phyloP scores from a whole-genome alignment of 352 stramenopile genomes.

The Phytophthora rubi region DNA sequence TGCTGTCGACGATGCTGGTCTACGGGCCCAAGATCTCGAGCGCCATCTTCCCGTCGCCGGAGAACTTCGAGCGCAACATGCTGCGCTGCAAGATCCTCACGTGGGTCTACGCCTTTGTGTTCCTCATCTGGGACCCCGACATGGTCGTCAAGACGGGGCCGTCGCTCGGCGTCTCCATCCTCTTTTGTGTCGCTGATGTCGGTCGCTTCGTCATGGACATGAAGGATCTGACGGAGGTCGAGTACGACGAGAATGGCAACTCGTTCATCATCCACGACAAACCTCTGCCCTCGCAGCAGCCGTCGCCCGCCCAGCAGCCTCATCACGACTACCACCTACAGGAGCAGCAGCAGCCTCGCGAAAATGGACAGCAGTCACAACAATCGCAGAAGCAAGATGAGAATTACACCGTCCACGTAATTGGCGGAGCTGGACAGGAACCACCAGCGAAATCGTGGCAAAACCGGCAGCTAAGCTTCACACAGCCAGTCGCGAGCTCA shows the following conservation, averaged over 20 bases:
- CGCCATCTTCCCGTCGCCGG: constrained; percentile 50
- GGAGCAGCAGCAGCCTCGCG: constrained; percentile 6
- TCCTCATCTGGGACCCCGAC: constrained; percentile 74
- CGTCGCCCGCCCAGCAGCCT: constrained; percentile 4
- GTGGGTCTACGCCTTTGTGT: constrained; percentile 64
- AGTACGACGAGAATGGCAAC: constrained; percentile 63
- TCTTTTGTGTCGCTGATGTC: constrained; percentile 75
- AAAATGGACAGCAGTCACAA: constrained; percentile 9
- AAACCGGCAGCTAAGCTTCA: constrained; percentile 20
- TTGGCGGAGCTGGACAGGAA: constrained; percentile 14
- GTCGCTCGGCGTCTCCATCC: constrained; percentile 66
- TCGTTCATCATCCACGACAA: constrained; percentile 40
- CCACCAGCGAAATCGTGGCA: constrained; percentile 13
- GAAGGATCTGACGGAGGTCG: constrained; percentile 66
- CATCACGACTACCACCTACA: constrained; percentile 7
- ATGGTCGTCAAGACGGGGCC: constrained; percentile 78
- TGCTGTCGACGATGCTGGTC: constrained; percentile 50
- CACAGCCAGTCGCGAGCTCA: neutral
- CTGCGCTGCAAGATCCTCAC: constrained; percentile 72
- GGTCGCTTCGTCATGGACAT: constrained; percentile 81
- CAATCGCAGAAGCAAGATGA: constrained; percentile 22
- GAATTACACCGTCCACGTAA: constrained; percentile 35
- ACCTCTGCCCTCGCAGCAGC: constrained; percentile 9
- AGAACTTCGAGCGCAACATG: constrained; percentile 74
- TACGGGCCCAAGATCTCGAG: constrained; percentile 59